Evolutionary conservation across 805 yeast species (phyloP).

Genomic region (Candida tibetensis): DNA sequence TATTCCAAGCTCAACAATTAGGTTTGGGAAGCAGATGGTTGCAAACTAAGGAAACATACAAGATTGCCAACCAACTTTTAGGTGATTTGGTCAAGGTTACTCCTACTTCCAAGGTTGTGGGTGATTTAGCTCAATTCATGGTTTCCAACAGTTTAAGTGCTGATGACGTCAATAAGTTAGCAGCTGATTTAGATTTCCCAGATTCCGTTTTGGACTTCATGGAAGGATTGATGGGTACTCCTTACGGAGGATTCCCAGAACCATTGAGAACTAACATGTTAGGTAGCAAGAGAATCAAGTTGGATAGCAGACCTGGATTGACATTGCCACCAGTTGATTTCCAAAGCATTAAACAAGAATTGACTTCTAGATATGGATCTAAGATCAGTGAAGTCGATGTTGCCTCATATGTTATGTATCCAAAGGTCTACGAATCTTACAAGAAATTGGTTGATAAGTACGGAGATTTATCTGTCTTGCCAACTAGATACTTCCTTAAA

Average conservation of each 20-base stretch:
- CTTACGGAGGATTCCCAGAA: slow-evolving; percentile 99
- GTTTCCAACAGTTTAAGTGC: slow-evolving; percentile 86
- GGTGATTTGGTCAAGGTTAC: slow-evolving; percentile 99
- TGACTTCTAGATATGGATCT: slow-evolving; percentile 72
- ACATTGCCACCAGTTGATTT: slow-evolving; percentile 83
- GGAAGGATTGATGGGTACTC: slow-evolving; percentile 99
- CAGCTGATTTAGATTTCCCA: slow-evolving; percentile 94
- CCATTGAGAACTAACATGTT: slow-evolving; percentile 91
- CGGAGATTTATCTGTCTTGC: slow-evolving; percentile 92
- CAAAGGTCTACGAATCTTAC: slow-evolving; percentile 92
- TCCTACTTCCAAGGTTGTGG: slow-evolving; percentile 99
- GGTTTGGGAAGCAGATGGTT: slow-evolving; percentile 97
- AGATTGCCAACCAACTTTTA: slow-evolving; percentile 81
- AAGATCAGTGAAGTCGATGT: slow-evolving; percentile 77
- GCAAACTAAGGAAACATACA: slow-evolving; percentile 92
- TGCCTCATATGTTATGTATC: slow-evolving; percentile 97
- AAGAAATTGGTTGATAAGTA: slow-evolving; percentile 68
- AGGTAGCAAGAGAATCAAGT: slow-evolving; percentile 88
- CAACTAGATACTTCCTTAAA: slow-evolving; percentile 86
- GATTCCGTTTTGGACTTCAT: slow-evolving; percentile 97
- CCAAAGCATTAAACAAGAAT: slow-evolving; percentile 65
- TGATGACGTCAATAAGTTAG: slow-evolving; percentile 84
- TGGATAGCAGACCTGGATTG: slow-evolving; percentile 89
- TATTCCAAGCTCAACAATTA: slow-evolving; percentile 99
- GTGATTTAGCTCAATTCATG: slow-evolving; percentile 99